A percentile compares a stretch with the other conserved stretches of the same genome.
These are phyloP conservation scores for Biscogniauxia sp. DNA, from an alignment of 2,329 filamentous ascomycete genomes.

Conservation along the genomic window DNA sequence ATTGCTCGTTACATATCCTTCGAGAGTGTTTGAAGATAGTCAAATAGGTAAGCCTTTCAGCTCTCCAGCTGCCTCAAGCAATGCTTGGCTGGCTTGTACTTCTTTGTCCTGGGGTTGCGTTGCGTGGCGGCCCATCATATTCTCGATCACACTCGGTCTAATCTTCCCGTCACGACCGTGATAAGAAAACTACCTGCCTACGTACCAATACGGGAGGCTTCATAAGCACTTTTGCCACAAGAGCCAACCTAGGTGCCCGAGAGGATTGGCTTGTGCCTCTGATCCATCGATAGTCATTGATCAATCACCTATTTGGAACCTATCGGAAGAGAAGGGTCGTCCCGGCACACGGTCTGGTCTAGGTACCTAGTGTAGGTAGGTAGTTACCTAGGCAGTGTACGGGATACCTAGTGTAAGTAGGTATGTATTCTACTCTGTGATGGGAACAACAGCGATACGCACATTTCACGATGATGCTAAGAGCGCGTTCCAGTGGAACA, in stretches of 20 bases:
- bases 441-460: conserved; percentile 1
- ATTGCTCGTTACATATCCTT: conserved; percentile 13
- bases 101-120: conserved; percentile 12
- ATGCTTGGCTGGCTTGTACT: background rate
- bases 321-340: background rate
- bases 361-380: too few relatives aligned
- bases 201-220: background rate
- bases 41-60: background rate
- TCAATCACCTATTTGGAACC: background rate
- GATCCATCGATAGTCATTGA: background rate
- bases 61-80: background rate
- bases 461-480: background rate
- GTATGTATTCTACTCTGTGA: background rate
- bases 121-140: conserved; percentile 16
- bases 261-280: background rate
- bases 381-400: too few relatives aligned
- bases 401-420: background rate
- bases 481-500: conserved; percentile 8
- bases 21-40: conserved; percentile 11
- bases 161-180: conserved; percentile 16
- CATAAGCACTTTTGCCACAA: background rate
- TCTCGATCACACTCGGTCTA: conserved; percentile 21
- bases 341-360: background rate
- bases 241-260: background rate
- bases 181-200: conserved; percentile 3